Percentiles rank a stretch among this genome's conserved stretches.
These are phyloP conservation scores for Pichia membranifaciens DNA, from an alignment of 805 yeast species.

Conservation along the genomic window DNA sequence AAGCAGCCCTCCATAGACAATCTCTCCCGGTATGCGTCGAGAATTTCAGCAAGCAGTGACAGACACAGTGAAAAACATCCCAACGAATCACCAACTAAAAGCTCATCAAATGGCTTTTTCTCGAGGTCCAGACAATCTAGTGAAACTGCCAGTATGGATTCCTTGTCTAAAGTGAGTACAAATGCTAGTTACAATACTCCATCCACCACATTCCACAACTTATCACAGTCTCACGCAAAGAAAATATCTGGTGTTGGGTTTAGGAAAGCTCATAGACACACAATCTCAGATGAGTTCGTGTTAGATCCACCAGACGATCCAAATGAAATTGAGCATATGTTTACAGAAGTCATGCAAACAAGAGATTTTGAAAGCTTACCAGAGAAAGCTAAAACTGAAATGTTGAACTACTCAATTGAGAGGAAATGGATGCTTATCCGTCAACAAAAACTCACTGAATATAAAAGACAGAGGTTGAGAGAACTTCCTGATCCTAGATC, in stretches of 20 bases:
- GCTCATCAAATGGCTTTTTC: constrained; percentile 3
- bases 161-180: constrained; percentile 26
- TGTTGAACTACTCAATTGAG: constrained; percentile 66
- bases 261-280: constrained; percentile 32
- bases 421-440: constrained; percentile 89
- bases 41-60: neutral
- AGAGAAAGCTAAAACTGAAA: constrained; percentile 65
- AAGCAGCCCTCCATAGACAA: neutral
- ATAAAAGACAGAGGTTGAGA: constrained; percentile 40
- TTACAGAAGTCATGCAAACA: constrained; percentile 72
- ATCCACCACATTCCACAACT: constrained; percentile 20
- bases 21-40: constrained; percentile 1
- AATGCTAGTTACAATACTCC: constrained; percentile 19
- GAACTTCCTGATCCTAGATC: constrained; percentile 5
- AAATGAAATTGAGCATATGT: constrained; percentile 64
- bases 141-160: constrained; percentile 17
- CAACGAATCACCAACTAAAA: neutral
- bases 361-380: constrained; percentile 67
- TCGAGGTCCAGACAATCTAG: constrained; percentile 10
- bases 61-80: neutral
- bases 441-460: constrained; percentile 78
- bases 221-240: constrained; percentile 26
- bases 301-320: constrained; percentile 66
- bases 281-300: constrained; percentile 35
- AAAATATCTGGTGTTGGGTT: constrained; percentile 17